Base-by-base conservation (phyloP, 495 filamentous ascomycete genomes). In the Daldinia bambusicola region DNA sequence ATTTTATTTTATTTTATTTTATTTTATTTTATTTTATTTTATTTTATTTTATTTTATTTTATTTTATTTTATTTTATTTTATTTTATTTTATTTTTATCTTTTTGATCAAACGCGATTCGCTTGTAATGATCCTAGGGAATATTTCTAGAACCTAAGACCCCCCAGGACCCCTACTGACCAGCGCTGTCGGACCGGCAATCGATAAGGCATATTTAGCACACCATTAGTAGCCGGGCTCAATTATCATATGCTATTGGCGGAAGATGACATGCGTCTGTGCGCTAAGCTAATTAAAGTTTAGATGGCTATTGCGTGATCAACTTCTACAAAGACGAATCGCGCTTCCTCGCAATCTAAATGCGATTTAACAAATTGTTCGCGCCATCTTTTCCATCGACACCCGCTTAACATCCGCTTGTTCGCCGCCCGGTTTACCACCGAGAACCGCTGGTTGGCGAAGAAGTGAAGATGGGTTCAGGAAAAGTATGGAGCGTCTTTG, bases 401-500 rank as follows among this genome's bases (percentile, higher is more conserved):
- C 57, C 71, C 66, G 66, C 62, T 13, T 61, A 53, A 70, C 71
- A 70, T 52, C 71, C 66, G 66, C 67, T 13, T 61, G 43, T 67
- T 70, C 71, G 66, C 71, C 66, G 58, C 31, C 26, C 62, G 67
- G 62, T 55, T 62, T 62, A 69, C 57, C 58, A 67, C 71, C 71
- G 71, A 74, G 62, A 74, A 74, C 71, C 71, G 71, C 59, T 53
- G 40, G 57, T 36, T 55, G 61, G 66, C 41, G 66, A 57, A 51
- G 45, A 66, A 66, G 59, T 55, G 41, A 66, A 67, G 38, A 74
- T 74, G 71, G 67, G 45, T 31, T 63, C 43, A 31, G 37, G 66
- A 38, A 74, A 63, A 43, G 71, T 74, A 70, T 70, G 71, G 71
- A 66, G 52, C 55, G 26, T 74, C 45, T 74, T 69, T 43, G 67